Conservation (phyloP, 192 early-diverging fungal species). For the Backusella sp. region DNA sequence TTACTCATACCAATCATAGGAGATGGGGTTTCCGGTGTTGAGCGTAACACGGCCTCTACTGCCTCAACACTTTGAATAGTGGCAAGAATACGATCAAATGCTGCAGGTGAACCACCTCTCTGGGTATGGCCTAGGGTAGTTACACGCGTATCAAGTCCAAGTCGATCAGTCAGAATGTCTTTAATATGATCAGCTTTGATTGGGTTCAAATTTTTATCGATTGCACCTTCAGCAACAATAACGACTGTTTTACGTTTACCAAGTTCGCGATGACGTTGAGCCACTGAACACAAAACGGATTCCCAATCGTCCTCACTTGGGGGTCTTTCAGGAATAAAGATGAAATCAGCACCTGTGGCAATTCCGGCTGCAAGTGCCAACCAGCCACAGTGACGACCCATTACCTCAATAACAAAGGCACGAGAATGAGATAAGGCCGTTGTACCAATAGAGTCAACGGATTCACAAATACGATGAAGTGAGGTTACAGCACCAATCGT, state of each 20-base stretch:
- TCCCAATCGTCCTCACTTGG: constrained; percentile 87
- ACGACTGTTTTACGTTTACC: constrained; percentile 90
- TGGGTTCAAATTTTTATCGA: constrained; percentile 83
- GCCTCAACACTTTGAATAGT: constrained; percentile 94
- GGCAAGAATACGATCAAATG: constrained; percentile 87
- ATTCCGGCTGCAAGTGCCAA: constrained; percentile 81
- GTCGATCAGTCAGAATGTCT: constrained; percentile 71
- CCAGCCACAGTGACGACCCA: constrained; percentile 99
- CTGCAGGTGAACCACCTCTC: constrained; percentile 87
- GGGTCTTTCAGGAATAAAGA: constrained; percentile 95
- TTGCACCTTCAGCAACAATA: constrained; percentile 93
- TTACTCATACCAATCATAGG: constrained; percentile 90
- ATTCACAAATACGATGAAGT: constrained; percentile 94
- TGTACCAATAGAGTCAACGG: constrained; percentile 86
- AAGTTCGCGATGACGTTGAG: constrained; percentile 60
- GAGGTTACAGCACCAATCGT: constrained; percentile 95
- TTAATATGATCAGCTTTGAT: constrained; percentile 85
- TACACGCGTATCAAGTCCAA: constrained; percentile 91
- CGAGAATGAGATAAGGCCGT: constrained; percentile 94
- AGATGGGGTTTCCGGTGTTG: constrained; percentile 82
- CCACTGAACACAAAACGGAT: constrained; percentile 77
- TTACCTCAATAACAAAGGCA: constrained; percentile 97
- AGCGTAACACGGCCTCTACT: constrained; percentile 87
- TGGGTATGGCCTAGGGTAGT: constrained; percentile 95
- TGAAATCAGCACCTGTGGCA: constrained; percentile 89